These are phyloP conservation scores for Teunomyces cretensis DNA, from an alignment of 805 yeast species.

Conservation along the genomic window DNA sequence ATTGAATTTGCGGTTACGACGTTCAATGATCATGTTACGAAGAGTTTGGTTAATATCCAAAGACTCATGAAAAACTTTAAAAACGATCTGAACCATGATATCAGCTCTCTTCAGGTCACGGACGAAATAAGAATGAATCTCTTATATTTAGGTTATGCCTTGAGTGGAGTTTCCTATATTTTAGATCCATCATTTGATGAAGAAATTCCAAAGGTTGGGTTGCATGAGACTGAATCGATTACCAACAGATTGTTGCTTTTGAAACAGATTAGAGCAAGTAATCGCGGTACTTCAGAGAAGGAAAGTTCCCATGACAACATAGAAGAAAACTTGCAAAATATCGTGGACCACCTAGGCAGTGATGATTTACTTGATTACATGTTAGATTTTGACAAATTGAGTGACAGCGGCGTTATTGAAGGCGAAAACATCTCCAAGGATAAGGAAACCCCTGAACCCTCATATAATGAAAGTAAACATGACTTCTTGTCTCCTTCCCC, in stretches of 20 bases:
- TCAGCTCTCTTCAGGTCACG: conserved; percentile 30
- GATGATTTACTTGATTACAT: conserved; percentile 18
- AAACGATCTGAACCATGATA: conserved; percentile 9
- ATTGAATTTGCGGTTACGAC: conserved; percentile 59
- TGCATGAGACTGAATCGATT: conserved; percentile 30
- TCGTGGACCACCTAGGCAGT: conserved; percentile 18
- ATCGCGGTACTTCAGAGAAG: conserved; percentile 17
- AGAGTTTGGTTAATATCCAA: conserved; percentile 44
- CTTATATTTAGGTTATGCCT: conserved; percentile 54
- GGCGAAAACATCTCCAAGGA: conserved; percentile 18
- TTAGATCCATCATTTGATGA: conserved; percentile 70
- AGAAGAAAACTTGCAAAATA: conserved; percentile 33
- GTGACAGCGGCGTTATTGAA: conserved; percentile 10
- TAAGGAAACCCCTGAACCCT: conserved; percentile 5
- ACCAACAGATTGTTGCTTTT: conserved; percentile 35
- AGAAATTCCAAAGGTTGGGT: conserved; percentile 38
- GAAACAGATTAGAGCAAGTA: conserved; percentile 29
- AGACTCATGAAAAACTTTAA: conserved; percentile 25
- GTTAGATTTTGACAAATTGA: conserved; percentile 7
- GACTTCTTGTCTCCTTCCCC: conserved; percentile 5
- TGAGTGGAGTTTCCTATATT: conserved; percentile 70
- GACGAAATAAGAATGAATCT: conserved; percentile 59
- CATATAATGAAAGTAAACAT: conserved; percentile 7
- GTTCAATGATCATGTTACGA: conserved; percentile 49
- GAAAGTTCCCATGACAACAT: conserved; percentile 26